Evolutionary conservation across 768 basidiomycete species (phyloP).

Genomic region (Lepiota brunneoincarnata): DNA sequence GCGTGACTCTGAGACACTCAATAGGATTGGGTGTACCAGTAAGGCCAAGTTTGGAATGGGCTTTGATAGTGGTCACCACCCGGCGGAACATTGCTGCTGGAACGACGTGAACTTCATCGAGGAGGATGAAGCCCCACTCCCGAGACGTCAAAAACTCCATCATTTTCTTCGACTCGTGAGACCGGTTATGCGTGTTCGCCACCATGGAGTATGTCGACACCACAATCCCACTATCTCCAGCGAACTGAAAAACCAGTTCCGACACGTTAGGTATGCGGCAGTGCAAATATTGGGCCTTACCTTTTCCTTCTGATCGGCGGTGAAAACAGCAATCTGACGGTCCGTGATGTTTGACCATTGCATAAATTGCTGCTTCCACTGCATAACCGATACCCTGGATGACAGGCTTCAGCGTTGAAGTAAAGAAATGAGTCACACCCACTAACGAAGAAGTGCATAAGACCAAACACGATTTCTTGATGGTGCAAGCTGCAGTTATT

Average conservation of each 20-base stretch:
- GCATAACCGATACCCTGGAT: constrained; percentile 86
- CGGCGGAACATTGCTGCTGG: constrained; percentile 98
- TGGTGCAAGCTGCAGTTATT: constrained; percentile 99
- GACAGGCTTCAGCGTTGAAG: constrained; percentile 8
- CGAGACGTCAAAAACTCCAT: constrained; percentile 99
- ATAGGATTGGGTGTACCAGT: constrained; percentile 67
- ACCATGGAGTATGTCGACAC: constrained; percentile 99
- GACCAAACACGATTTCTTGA: constrained; percentile 98
- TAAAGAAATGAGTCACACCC: constrained; percentile 1
- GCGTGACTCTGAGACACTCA: not conserved
- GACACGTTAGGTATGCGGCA: not conserved
- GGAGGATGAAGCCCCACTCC: constrained; percentile 97
- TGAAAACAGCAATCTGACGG: constrained; percentile 95
- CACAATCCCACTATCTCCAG: constrained; percentile 95
- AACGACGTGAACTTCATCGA: constrained; percentile 99
- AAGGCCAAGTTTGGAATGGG: constrained; percentile 95
- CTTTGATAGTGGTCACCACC: constrained; percentile 97
- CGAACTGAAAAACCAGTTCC: constrained; percentile 57
- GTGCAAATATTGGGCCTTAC: constrained; percentile 33
- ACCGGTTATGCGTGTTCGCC: constrained; percentile 95
- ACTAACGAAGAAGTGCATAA: constrained; percentile 96
- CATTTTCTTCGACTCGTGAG: constrained; percentile 99
- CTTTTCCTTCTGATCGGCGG: constrained; percentile 97
- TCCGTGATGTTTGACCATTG: constrained; percentile 99
- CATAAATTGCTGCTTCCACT: constrained; percentile 98